A percentile compares a stretch with the other conserved stretches of the same genome.
These are phyloP conservation scores for Penicillium sp. DNA, from an alignment of 2,329 filamentous ascomycete species.

Conservation along the genomic window DNA sequence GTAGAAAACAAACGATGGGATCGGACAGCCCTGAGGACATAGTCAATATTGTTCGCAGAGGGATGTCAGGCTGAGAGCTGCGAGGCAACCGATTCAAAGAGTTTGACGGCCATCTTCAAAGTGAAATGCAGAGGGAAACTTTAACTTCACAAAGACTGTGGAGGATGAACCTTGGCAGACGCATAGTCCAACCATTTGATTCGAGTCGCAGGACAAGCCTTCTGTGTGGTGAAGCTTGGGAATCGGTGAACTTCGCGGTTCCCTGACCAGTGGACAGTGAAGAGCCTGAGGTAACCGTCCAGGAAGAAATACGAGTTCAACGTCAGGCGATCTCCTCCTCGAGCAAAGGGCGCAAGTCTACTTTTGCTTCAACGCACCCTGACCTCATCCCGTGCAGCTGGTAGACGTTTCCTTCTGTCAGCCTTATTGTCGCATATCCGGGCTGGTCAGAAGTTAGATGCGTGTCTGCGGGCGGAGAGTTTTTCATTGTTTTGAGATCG, in stretches of 20 bases:
- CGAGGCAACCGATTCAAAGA: background rate
- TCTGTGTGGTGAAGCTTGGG: slow-evolving; percentile 25
- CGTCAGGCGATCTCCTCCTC: slow-evolving; percentile 18
- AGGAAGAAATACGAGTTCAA: slow-evolving; percentile 4
- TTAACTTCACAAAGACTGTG: slow-evolving; percentile 8
- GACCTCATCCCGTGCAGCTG: background rate
- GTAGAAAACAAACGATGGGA: background rate
- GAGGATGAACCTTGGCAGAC: slow-evolving; percentile 20
- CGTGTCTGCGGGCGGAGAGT: background rate
- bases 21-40: background rate
- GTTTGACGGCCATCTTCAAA: background rate
- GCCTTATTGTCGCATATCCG: background rate
- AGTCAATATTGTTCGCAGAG: background rate
- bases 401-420: background rate
- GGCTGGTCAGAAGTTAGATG: background rate
- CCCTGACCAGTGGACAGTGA: slow-evolving; percentile 4
- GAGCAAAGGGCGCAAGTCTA: background rate
- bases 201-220: slow-evolving; percentile 23
- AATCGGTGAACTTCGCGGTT: slow-evolving; percentile 13
- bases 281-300: background rate
- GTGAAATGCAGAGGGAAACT: background rate
- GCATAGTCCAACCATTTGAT: slow-evolving; percentile 15
- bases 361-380: too few species aligned
- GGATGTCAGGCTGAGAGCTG: background rate
- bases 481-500: background rate